phyloP scores from a whole-genome alignment of 345 rosid species.

The Kandelia obovata region DNA sequence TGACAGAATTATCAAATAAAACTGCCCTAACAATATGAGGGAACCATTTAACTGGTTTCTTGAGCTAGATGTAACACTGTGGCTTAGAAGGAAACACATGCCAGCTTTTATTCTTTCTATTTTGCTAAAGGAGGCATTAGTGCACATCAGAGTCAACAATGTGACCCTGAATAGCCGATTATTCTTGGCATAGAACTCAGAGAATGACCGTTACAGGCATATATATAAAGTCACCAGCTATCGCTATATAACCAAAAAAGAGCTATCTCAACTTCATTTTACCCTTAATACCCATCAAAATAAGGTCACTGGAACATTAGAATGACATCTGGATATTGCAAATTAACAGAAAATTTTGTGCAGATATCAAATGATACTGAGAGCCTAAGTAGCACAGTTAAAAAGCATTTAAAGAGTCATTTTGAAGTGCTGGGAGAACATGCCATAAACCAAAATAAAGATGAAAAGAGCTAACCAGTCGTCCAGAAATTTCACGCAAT shows the following conservation, averaged over 20 bases:
- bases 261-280: background rate
- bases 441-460: background rate
- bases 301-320: background rate
- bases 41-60: too few relatives aligned
- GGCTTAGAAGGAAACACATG: too few relatives aligned
- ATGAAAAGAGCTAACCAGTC: constrained; percentile 54
- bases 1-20: too few relatives aligned
- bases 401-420: background rate
- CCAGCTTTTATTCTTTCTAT: too few relatives aligned
- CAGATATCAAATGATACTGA: background rate
- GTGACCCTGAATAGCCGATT: background rate
- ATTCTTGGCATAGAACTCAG: too few relatives aligned
- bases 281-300: background rate
- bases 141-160: background rate
- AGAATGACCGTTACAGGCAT: too few relatives aligned
- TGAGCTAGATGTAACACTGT: too few relatives aligned
- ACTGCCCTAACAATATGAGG: too few relatives aligned
- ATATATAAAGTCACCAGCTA: background rate
- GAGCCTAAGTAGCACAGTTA: background rate
- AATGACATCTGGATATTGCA: background rate
- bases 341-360: background rate
- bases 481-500: constrained; percentile 99
- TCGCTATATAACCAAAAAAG: background rate
- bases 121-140: background rate
- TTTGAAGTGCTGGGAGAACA: background rate